phyloP scores from a whole-genome alignment of 2,329 filamentous ascomycete genomes.

The Pseudopyrenochaeta lycopersici region DNA sequence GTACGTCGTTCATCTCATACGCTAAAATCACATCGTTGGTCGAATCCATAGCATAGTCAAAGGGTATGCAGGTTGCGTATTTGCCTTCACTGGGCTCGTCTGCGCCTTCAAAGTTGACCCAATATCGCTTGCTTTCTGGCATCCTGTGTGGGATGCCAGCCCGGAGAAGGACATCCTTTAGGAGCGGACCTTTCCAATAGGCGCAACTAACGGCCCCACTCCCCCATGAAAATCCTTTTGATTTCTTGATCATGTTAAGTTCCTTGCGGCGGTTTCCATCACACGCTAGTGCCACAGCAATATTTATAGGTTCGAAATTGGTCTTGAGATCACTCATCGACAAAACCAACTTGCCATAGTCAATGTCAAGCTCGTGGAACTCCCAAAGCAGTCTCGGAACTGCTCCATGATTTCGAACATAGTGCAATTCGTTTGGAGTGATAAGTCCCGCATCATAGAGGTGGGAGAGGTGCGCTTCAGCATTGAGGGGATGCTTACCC shows the following conservation, averaged over 20 bases:
- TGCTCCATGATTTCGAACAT: slow-evolving; percentile 63
- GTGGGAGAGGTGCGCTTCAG: slow-evolving; percentile 53
- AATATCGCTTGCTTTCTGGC: slow-evolving; percentile 39
- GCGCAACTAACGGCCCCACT: slow-evolving; percentile 58
- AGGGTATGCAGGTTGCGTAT: slow-evolving; percentile 62
- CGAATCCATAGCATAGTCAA: slow-evolving; percentile 15
- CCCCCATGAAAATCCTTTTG: slow-evolving; percentile 65
- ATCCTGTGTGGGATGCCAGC: slow-evolving; percentile 47
- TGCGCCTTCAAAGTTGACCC: slow-evolving; percentile 62
- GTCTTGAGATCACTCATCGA: slow-evolving; percentile 55
- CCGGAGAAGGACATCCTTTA: slow-evolving; percentile 60
- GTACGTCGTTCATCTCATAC: slow-evolving; percentile 56
- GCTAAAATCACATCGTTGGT: slow-evolving; percentile 19
- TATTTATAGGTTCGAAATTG: slow-evolving; percentile 61
- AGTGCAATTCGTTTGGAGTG: slow-evolving; percentile 62
- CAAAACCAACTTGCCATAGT: slow-evolving; percentile 51
- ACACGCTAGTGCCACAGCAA: slow-evolving; percentile 62
- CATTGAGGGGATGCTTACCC: slow-evolving; percentile 64
- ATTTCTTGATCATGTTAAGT: slow-evolving; percentile 60
- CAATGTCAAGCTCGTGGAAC: slow-evolving; percentile 58
- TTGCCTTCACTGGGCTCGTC: slow-evolving; percentile 59
- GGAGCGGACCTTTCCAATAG: slow-evolving; percentile 40
- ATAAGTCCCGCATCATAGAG: slow-evolving; percentile 60
- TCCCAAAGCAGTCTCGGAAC: slow-evolving; percentile 63
- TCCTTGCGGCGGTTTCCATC: slow-evolving; percentile 66